Evolutionary conservation across 148 eudicot species (phyloP).

Genomic region (Nyssa sinensis): DNA sequence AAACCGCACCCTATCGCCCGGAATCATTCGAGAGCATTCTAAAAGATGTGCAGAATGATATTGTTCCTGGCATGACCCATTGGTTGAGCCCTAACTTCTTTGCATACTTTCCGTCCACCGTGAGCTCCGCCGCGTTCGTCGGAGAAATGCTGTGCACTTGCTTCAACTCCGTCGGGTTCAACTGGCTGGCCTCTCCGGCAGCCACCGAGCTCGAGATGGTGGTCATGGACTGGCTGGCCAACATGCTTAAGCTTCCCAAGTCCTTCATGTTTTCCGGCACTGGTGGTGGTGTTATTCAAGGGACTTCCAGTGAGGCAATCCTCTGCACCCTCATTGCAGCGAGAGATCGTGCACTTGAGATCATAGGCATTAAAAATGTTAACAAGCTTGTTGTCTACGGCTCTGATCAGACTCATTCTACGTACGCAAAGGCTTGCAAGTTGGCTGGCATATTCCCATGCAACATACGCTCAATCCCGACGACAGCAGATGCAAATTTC

Average conservation of each 20-base stretch:
- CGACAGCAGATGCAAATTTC: constrained; percentile 19
- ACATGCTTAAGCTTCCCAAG: constrained; percentile 51
- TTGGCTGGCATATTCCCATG: constrained; percentile 42
- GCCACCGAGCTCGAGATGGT: constrained; percentile 59
- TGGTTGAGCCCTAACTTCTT: constrained; percentile 62
- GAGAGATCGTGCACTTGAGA: constrained; percentile 36
- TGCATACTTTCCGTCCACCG: constrained; percentile 51
- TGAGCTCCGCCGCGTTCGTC: constrained; percentile 47
- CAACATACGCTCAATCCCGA: constrained; percentile 41
- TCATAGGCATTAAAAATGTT: constrained; percentile 16
- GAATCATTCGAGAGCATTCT: constrained; percentile 39
- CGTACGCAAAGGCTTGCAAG: constrained; percentile 42
- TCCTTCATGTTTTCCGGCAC: constrained; percentile 56
- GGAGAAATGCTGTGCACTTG: constrained; percentile 49
- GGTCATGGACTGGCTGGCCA: constrained; percentile 60
- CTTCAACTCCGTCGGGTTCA: constrained; percentile 53
- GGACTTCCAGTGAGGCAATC: constrained; percentile 50
- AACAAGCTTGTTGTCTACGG: constrained; percentile 51
- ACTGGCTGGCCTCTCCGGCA: constrained; percentile 58
- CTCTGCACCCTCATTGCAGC: constrained; percentile 52
- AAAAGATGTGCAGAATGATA: constrained; percentile 27
- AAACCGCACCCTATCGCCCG: constrained; percentile 33
- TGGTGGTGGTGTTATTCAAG: constrained; percentile 54
- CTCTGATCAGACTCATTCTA: constrained; percentile 61
- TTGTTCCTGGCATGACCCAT: constrained; percentile 57